phyloP scores from a whole-genome alignment of 2,329 filamentous ascomycete genomes.

The Cladosporium sphaerospermum region DNA sequence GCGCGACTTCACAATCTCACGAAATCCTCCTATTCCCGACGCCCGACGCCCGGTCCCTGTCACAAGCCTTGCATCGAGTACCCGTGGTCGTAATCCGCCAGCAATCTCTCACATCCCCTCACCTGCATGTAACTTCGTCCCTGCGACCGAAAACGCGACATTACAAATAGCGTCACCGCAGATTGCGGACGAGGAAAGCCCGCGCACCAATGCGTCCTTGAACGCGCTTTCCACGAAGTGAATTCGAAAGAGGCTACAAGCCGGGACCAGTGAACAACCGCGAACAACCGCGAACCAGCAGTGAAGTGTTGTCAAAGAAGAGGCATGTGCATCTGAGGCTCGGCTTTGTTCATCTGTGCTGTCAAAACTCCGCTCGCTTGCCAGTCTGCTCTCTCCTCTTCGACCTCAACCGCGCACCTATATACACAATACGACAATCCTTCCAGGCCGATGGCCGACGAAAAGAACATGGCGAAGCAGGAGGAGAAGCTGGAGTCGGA shows the following conservation, averaged over 20 bases:
- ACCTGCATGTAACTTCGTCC: background rate
- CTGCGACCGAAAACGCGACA: background rate
- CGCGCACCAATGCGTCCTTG: conserved; percentile 6
- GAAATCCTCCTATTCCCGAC: background rate
- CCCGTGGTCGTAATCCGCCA: background rate
- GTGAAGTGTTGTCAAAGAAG: background rate
- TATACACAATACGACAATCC: too few species aligned
- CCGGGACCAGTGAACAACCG: too few species aligned
- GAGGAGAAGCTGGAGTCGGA: conserved; percentile 35
- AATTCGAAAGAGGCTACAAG: too few species aligned
- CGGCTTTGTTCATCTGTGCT: conserved; percentile 12
- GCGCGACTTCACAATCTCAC: background rate
- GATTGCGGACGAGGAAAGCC: background rate
- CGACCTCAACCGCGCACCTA: too few species aligned
- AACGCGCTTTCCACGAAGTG: background rate
- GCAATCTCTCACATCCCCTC: conserved; percentile 1
- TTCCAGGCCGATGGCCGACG: conserved; percentile 32
- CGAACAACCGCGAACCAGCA: too few species aligned
- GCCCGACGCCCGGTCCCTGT: background rate
- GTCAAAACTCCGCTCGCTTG: conserved; percentile 12
- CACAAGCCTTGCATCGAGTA: background rate
- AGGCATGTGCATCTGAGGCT: conserved; percentile 1
- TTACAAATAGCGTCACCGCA: background rate
- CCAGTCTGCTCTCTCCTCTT: background rate
- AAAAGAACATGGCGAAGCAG: conserved; percentile 27